phyloP scores from a whole-genome alignment of 179 eudicot genomes.

The Silene vulgaris region DNA sequence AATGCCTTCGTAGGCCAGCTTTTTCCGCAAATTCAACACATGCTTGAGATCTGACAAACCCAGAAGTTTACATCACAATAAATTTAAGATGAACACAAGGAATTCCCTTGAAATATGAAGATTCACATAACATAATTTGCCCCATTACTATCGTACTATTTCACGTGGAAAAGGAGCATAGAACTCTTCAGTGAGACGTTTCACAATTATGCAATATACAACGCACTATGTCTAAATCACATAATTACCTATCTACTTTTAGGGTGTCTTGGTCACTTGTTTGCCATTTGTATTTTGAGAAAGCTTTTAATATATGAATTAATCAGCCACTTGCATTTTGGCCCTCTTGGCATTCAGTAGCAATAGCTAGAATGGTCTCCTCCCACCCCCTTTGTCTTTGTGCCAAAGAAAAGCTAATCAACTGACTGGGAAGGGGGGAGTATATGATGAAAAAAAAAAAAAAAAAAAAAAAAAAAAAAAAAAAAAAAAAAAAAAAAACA shows the following conservation, averaged over 20 bases:
- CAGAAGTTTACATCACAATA: not conserved
- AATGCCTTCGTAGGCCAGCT: slow-evolving; percentile 64
- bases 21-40: slow-evolving; percentile 85
- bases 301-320: no score
- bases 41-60: slow-evolving; percentile 56
- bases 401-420: not conserved
- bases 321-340: no score
- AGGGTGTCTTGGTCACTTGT: not conserved
- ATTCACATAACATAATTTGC: not conserved
- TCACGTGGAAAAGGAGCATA: not conserved
- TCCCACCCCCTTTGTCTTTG: not conserved
- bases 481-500: not conserved
- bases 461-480: not conserved
- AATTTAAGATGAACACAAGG: slow-evolving; percentile 13
- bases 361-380: no score
- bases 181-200: not conserved
- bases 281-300: no score
- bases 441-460: not conserved
- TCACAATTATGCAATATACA: no score
- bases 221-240: not conserved
- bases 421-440: no score
- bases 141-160: not conserved
- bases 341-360: no score
- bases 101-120: not conserved
- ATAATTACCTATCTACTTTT: not conserved